Evolutionary conservation across 352 stramenopile genomes (phyloP).

Genomic region (Phytophthora cactorum): DNA sequence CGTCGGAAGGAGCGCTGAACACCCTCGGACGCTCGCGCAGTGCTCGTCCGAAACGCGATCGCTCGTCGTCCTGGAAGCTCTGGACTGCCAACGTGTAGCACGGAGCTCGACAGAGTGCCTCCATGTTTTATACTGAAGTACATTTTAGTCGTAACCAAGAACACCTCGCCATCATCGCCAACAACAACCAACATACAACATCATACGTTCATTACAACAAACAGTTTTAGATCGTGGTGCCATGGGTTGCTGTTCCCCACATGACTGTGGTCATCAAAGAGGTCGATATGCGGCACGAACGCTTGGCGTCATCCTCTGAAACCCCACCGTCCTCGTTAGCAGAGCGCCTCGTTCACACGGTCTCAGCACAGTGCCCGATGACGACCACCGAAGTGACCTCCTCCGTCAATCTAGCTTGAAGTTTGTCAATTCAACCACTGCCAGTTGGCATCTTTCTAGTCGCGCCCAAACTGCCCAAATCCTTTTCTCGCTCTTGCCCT

Average conservation of each 20-base stretch:
- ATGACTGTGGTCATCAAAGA: too few relatives aligned
- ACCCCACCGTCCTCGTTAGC: too few relatives aligned
- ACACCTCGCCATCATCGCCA: constrained; percentile 2
- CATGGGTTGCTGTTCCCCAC: too few relatives aligned
- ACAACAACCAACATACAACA: neutral
- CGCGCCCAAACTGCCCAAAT: constrained; percentile 8
- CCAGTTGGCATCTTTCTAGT: constrained; percentile 25
- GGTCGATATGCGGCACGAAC: too few relatives aligned
- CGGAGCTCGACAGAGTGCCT: neutral
- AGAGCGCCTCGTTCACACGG: too few relatives aligned
- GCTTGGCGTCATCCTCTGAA: too few relatives aligned
- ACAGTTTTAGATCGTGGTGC: neutral
- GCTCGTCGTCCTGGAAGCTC: constrained; percentile 45
- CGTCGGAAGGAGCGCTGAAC: constrained; percentile 10
- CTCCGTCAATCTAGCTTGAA: constrained; percentile 4
- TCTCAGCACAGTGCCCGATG: neutral
- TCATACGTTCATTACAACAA: neutral
- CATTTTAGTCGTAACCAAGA: constrained; percentile 20
- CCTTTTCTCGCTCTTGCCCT: neutral
- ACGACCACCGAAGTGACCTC: constrained; percentile 25
- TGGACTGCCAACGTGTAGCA: constrained; percentile 43
- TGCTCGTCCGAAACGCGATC: constrained; percentile 22
- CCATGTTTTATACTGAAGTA: constrained; percentile 3
- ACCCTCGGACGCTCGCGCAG: constrained; percentile 18
- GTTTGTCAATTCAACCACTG: constrained; percentile 15